Conservation (phyloP, 148 eudicot genomes). For the Heliamphora exappendiculata region DNA sequence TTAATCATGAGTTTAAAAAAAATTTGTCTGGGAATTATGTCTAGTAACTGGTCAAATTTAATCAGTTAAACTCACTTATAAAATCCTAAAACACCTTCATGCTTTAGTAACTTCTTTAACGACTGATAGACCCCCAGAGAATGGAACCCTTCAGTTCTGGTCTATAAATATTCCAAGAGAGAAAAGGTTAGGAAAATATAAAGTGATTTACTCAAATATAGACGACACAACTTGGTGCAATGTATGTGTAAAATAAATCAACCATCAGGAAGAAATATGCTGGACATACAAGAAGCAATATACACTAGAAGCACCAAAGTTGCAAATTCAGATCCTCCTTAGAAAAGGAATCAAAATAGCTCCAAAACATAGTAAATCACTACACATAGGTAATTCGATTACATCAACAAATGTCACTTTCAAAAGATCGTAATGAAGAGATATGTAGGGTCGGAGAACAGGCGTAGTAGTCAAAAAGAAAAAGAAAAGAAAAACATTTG, state of each 20-base stretch:
- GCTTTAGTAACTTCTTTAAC: slow-evolving; percentile 61
- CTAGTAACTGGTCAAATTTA: neutral
- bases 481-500: neutral
- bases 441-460: neutral
- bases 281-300: neutral
- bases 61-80: slow-evolving; percentile 58
- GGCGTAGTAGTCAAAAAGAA: neutral
- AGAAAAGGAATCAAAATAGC: neutral
- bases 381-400: neutral
- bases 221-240: neutral
- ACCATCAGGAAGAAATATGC: neutral
- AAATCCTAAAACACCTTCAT: slow-evolving; percentile 66
- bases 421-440: neutral
- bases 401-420: neutral
- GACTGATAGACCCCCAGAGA: slow-evolving; percentile 77
- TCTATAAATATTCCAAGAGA: slow-evolving; percentile 47
- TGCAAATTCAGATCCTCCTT: neutral
- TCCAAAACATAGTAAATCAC: neutral
- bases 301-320: slow-evolving; percentile 4
- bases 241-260: neutral
- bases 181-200: neutral
- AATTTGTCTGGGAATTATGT: neutral
- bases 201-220: neutral
- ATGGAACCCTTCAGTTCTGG: slow-evolving; percentile 82
- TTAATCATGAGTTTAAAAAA: neutral